Conservation (phyloP, 1,284 basidiomycete species). For the Naganishia albida region DNA sequence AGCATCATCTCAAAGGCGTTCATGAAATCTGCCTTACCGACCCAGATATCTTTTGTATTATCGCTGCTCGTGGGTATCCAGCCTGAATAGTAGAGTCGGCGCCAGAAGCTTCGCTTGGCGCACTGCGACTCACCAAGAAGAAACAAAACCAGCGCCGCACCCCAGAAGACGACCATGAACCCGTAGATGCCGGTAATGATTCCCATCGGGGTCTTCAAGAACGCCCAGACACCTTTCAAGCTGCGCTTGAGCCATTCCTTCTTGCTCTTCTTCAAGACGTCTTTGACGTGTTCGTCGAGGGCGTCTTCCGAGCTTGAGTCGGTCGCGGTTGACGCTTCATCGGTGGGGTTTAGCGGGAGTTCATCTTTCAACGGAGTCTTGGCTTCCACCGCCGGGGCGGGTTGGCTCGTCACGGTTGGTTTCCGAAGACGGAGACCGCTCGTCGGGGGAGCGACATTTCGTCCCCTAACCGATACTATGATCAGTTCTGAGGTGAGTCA, state of each 20-base stretch:
- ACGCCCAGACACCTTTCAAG: slow-evolving; percentile 74
- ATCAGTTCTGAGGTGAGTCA: slow-evolving; percentile 9
- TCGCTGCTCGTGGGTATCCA: slow-evolving; percentile 49
- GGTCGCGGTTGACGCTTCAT: slow-evolving; percentile 40
- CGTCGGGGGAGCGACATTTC: no score
- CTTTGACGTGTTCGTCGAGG: slow-evolving; percentile 75
- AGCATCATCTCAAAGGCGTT: neutral
- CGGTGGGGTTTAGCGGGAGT: slow-evolving; percentile 29
- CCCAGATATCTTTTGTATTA: slow-evolving; percentile 49
- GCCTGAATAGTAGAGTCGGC: slow-evolving; percentile 6
- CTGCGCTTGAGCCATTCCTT: slow-evolving; percentile 63
- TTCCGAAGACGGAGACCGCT: slow-evolving; percentile 11
- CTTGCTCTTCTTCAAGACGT: slow-evolving; percentile 65
- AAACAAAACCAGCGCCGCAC: slow-evolving; percentile 80
- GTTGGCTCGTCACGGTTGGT: neutral
- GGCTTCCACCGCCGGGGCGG: neutral
- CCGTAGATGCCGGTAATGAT: slow-evolving; percentile 75
- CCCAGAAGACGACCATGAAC: slow-evolving; percentile 75
- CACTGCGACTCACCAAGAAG: slow-evolving; percentile 48
- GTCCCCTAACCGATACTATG: neutral
- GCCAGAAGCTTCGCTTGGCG: neutral
- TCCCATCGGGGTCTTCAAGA: slow-evolving; percentile 73
- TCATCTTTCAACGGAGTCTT: neutral
- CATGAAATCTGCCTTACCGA: slow-evolving; percentile 37
- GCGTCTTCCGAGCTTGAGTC: slow-evolving; percentile 53